A percentile compares a stretch with the other conserved stretches of the same genome.
Conservation (phyloP, 2,329 filamentous ascomycete genomes). For the Cercospora nicotianae region DNA sequence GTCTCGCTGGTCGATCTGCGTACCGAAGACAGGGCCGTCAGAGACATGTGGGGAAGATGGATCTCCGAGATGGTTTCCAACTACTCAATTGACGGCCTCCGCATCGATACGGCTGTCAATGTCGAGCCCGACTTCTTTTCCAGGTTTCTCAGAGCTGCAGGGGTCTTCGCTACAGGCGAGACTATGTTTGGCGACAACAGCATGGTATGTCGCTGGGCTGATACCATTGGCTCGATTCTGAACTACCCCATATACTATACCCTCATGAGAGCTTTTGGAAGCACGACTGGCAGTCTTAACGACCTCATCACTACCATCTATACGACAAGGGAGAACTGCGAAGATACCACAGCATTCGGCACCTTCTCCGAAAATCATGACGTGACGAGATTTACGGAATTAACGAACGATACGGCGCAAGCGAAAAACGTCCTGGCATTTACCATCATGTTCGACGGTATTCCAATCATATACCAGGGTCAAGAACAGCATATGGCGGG, state of each 20-base stretch:
- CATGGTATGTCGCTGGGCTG: slow-evolving; percentile 41
- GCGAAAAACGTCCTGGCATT: slow-evolving; percentile 44
- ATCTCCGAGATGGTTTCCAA: slow-evolving; percentile 44
- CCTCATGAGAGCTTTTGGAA: slow-evolving; percentile 41
- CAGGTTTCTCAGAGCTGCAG: slow-evolving; percentile 38
- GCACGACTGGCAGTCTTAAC: slow-evolving; percentile 40
- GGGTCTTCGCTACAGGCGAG: slow-evolving; percentile 43
- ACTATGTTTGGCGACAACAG: slow-evolving; percentile 38
- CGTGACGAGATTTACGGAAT: slow-evolving; percentile 41
- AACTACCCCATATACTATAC: slow-evolving; percentile 45
- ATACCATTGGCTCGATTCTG: slow-evolving; percentile 40
- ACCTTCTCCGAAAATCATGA: slow-evolving; percentile 48
- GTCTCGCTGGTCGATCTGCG: slow-evolving; percentile 51
- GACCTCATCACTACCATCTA: slow-evolving; percentile 41
- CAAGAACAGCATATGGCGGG: slow-evolving; percentile 47
- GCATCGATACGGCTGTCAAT: slow-evolving; percentile 43
- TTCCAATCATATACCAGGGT: slow-evolving; percentile 46
- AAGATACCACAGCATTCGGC: slow-evolving; percentile 42
- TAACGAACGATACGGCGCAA: slow-evolving; percentile 40
- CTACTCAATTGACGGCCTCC: slow-evolving; percentile 46
- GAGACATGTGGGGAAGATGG: slow-evolving; percentile 46
- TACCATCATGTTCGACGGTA: slow-evolving; percentile 45
- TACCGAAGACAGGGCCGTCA: slow-evolving; percentile 46
- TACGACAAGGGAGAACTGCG: slow-evolving; percentile 39
- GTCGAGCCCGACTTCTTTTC: slow-evolving; percentile 42